Evolutionary conservation across 768 basidiomycete genomes (phyloP), one percentile per base, ranked within the genome.

Genomic region (Russula sp.): DNA sequence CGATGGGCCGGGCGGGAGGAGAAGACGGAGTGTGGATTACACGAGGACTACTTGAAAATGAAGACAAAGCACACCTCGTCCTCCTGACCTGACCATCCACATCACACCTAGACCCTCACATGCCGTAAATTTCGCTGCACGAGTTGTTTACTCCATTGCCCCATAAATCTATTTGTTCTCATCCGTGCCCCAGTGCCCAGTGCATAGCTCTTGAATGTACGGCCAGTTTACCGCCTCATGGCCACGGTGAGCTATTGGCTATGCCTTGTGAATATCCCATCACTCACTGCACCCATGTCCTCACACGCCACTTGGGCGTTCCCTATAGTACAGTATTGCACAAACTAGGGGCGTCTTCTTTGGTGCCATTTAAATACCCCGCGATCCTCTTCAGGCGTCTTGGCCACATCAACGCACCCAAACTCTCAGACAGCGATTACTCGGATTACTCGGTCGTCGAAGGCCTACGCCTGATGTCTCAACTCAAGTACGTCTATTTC

Each of bases 21-120:
- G 48, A 99, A 98, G 81, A 92, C 92, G 2, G 96, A 98, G 75
- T 98, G 97, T 74, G 97, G 97, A 3, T 74, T 99, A 66, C 96
- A 99, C 75, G 84, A 88, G 74, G 92, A 98, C 71, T 96, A 91
- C 73, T 94, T 89, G 72, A 78, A 81, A 69, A 83, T 92, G 84
- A 88, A 86, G 70, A 76, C 76, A 2, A 51, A 20, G 51, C 49
- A 38, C 16, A 11, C 50, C 13, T 51, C 6, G 30, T 32, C 51
- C 52, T 53, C 52, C 52, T 53, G 52, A n/a, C 30, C 18, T 30
- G 28, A 14, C 26, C 50, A 2, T 5, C 16, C 24, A 3, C 7
- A 7, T n/a, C n/a, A n/a, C 51, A 34, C n/a, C 52, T 22, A n/a
- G 32, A 30, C 30, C 52, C 30, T 52, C 40, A 8, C 14, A 22